Base-by-base conservation (phyloP, 2,329 filamentous ascomycete genomes). In the Furcasterigmium sp. region DNA sequence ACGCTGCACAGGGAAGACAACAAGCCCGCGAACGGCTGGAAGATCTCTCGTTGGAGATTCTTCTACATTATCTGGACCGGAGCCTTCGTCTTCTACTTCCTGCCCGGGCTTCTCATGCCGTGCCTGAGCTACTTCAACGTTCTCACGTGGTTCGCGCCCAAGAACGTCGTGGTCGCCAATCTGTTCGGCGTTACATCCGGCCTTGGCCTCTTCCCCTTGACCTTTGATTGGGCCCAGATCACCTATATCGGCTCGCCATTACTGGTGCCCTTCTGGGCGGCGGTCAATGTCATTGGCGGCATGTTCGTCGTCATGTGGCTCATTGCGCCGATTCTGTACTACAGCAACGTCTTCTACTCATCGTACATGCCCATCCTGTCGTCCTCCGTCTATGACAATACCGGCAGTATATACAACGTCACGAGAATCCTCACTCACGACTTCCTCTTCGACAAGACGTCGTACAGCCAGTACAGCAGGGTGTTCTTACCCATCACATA, bases 201-300 rank as follows among this genome's bases (percentile, higher is more conserved):
- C 3, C 74, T 95, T 13, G 88, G 88, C 1, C 67, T 95, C 26
- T 89, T 94, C 48, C 89, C 89, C 0, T 60, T 95, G 54, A 94
- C 89, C 0, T 94, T 95, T 56, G 89, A 95, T 66, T 95, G 89
- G 89, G 86, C 87, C 1, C 89, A 95, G 58, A 84, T 95, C 49
- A 88, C 89, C 1, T 84, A 91, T 56, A 93, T 94, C 53, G 89
- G 89, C 14, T 93, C 87, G 4, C 89, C 86, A 0, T 69, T 94
- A 7, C 73, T 93, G 14, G 89, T 88, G 0, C 88, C 88, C 0
- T 93, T 91, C 62, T 90, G 88, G 87, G 85, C 87, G 32, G 84
- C 87, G 8, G 80, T 91, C 64, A 93, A 93, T 55, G 87, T 93
- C 29, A 79, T 93, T 21, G 85, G 84, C 45, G 88, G 87, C 5